phyloP scores from a whole-genome alignment of 768 basidiomycete genomes.

The Tephrocybe sp. region DNA sequence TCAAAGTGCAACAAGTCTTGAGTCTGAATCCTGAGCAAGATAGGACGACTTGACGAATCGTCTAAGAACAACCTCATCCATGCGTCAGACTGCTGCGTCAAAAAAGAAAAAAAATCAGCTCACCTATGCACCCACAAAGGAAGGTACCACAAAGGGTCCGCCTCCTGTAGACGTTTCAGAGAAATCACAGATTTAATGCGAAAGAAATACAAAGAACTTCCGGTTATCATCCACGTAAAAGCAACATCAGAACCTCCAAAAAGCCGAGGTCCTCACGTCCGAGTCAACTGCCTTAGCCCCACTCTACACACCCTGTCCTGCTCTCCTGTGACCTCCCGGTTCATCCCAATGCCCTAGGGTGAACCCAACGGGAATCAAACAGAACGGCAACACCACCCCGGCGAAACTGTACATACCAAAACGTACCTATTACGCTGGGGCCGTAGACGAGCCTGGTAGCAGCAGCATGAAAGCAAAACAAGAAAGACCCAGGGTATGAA shows the following conservation, averaged over 20 bases:
- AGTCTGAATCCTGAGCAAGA: too few species aligned
- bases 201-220: conserved; percentile 19
- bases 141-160: conserved; percentile 10
- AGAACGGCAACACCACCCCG: not conserved
- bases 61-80: not conserved
- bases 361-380: not conserved
- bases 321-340: not conserved
- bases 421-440: conserved; percentile 12
- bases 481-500: not conserved
- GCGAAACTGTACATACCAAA: conserved; percentile 4
- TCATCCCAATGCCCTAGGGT: not conserved
- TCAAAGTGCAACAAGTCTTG: not conserved
- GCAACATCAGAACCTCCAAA: not conserved
- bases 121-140: conserved; percentile 14
- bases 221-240: conserved; percentile 1
- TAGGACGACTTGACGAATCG: not conserved
- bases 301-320: not conserved
- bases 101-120: conserved; percentile 3
- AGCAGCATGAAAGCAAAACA: not conserved
- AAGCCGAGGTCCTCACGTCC: not conserved
- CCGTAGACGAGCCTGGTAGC: not conserved
- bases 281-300: not conserved
- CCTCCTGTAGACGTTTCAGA: conserved; percentile 17
- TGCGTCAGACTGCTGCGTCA: conserved; percentile 7
- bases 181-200: conserved; percentile 13